These are phyloP conservation scores for Suillus clintonianus DNA, from an alignment of 768 basidiomycete species.

Conservation along the genomic window DNA sequence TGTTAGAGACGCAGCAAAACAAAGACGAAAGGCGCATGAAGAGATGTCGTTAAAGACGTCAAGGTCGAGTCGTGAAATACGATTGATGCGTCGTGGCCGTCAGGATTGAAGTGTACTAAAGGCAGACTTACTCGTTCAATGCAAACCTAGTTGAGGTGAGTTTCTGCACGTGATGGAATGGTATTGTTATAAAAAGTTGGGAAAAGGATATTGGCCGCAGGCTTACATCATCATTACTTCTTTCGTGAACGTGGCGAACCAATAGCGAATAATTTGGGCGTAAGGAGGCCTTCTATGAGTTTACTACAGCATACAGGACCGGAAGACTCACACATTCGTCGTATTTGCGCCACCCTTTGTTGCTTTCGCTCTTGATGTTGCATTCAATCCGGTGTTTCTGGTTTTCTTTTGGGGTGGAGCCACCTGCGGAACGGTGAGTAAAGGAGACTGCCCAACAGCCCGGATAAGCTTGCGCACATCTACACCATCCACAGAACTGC, in stretches of 20 bases:
- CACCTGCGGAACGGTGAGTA: conserved; percentile 9
- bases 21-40: conserved; percentile 64
- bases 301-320: neutral
- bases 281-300: conserved; percentile 1
- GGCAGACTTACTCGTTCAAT: conserved; percentile 32
- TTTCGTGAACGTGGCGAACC: conserved; percentile 7
- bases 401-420: conserved; percentile 44
- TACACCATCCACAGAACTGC: conserved; percentile 12
- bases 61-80: conserved; percentile 6
- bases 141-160: conserved; percentile 24
- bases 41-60: conserved; percentile 29
- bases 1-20: conserved; percentile 65
- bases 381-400: conserved; percentile 32
- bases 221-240: conserved; percentile 37
- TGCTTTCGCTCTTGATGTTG: conserved; percentile 9
- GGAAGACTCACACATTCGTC: conserved; percentile 16
- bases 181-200: conserved; percentile 13
- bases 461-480: conserved; percentile 24
- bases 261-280: conserved; percentile 3
- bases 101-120: conserved; percentile 18
- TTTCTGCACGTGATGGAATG: conserved; percentile 20
- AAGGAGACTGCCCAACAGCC: neutral
- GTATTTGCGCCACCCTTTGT: conserved; percentile 22
- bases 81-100: conserved; percentile 12
- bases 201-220: conserved; percentile 10